A percentile compares a stretch with the other conserved stretches of the same genome.
These are phyloP conservation scores for Ilex asprella DNA, from an alignment of 257 asterid species.

Conservation along the genomic window DNA sequence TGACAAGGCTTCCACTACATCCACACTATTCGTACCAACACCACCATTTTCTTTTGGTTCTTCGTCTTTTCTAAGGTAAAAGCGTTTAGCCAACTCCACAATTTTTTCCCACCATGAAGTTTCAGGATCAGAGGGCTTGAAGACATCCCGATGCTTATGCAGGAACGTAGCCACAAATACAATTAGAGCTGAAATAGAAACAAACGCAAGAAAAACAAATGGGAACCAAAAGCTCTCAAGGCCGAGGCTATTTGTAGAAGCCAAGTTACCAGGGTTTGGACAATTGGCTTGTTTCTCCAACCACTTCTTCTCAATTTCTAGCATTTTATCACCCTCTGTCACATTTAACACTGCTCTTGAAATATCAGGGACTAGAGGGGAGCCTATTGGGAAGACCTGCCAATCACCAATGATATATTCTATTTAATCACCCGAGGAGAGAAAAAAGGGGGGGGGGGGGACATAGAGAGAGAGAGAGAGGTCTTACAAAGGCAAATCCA, in stretches of 20 bases:
- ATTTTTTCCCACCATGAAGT: slow-evolving; percentile 14
- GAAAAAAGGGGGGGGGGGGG: background rate
- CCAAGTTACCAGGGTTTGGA: background rate
- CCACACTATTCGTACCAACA: slow-evolving; percentile 1
- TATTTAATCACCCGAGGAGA: too few relatives aligned
- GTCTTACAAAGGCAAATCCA: slow-evolving; percentile 13
- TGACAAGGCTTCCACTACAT: too few relatives aligned
- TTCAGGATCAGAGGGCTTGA: slow-evolving; percentile 8
- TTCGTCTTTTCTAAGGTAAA: slow-evolving; percentile 21
- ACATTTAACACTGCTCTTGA: slow-evolving; percentile 24
- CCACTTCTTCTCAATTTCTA: slow-evolving; percentile 39
- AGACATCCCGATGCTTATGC: slow-evolving; percentile 19
- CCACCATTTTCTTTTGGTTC: background rate
- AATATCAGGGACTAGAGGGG: slow-evolving; percentile 41
- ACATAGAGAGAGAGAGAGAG: background rate
- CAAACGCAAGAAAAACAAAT: slow-evolving; percentile 27
- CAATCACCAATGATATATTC: background rate
- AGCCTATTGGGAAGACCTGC: slow-evolving; percentile 59
- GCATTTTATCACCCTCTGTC: slow-evolving; percentile 21
- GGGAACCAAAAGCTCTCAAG: slow-evolving; percentile 50
- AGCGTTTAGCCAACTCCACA: slow-evolving; percentile 7
- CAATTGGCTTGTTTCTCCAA: slow-evolving; percentile 15
- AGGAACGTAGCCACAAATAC: slow-evolving; percentile 23
- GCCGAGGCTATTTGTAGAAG: slow-evolving; percentile 34
- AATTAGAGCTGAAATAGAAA: slow-evolving; percentile 15